These are phyloP conservation scores for Ceratocystis lukuohia DNA, from an alignment of 2,329 filamentous ascomycete genomes.

Conservation along the genomic window DNA sequence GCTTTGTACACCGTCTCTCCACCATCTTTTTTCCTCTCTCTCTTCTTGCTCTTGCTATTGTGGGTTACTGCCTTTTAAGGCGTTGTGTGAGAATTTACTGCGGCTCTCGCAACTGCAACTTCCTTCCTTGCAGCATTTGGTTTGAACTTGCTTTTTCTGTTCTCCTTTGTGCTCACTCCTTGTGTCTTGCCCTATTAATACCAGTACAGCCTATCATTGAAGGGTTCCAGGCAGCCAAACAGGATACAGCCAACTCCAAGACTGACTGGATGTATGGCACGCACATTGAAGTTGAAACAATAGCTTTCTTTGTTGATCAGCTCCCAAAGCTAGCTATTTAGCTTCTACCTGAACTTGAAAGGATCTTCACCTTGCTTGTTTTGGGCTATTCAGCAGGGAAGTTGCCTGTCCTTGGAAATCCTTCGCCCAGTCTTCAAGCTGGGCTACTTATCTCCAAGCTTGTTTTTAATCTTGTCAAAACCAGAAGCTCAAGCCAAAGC, in stretches of 20 bases:
- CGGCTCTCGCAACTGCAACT: background rate
- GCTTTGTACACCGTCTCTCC: background rate
- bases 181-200: background rate
- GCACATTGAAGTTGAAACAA: background rate
- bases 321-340: background rate
- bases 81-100: background rate
- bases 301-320: background rate
- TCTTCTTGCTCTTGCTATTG: background rate
- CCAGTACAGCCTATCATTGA: background rate
- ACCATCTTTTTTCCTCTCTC: background rate
- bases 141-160: background rate
- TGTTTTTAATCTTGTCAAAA: background rate
- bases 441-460: background rate
- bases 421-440: background rate
- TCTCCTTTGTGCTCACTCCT: background rate
- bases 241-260: background rate
- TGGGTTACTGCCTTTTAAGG: background rate
- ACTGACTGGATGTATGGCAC: background rate
- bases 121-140: background rate
- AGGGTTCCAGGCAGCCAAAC: background rate
- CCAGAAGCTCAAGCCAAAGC: slow-evolving; percentile 7
- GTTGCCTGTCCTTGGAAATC: slow-evolving; percentile 1
- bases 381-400: slow-evolving; percentile 3
- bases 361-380: background rate
- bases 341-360: background rate